These are phyloP conservation scores for Beauveria brongniartii DNA, from an alignment of 2,329 filamentous ascomycete genomes.

Conservation along the genomic window DNA sequence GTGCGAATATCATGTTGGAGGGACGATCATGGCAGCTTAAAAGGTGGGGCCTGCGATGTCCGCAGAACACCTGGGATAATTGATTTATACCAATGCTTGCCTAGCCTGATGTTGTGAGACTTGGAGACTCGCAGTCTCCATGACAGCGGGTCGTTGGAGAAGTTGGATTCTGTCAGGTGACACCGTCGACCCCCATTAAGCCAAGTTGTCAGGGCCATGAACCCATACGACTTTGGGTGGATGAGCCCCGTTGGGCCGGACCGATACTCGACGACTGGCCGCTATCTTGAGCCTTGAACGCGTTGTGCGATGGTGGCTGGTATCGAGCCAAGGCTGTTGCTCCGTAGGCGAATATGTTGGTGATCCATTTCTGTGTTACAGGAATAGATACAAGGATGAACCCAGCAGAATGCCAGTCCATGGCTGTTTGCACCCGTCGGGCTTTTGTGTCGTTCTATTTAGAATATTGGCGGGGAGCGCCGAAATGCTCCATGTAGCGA, in stretches of 20 bases:
- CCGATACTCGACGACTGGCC: background rate
- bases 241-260: background rate
- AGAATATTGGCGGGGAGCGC: background rate
- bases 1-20: background rate
- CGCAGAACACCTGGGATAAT: background rate
- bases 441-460: background rate
- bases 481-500: background rate
- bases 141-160: background rate
- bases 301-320: background rate
- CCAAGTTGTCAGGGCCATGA: background rate
- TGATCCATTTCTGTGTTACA: background rate
- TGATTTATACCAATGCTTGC: background rate
- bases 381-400: background rate
- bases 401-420: background rate
- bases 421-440: background rate
- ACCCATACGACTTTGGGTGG: background rate
- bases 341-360: background rate
- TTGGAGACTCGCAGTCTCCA: background rate
- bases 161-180: background rate
- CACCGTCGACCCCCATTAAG: background rate
- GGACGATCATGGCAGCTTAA: background rate
- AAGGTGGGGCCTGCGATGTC: background rate
- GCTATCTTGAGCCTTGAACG: background rate
- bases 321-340: background rate
- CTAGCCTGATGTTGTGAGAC: background rate